These are phyloP conservation scores for Neoboletus subvelutipes DNA, from an alignment of 768 basidiomycete genomes.

Conservation along the genomic window DNA sequence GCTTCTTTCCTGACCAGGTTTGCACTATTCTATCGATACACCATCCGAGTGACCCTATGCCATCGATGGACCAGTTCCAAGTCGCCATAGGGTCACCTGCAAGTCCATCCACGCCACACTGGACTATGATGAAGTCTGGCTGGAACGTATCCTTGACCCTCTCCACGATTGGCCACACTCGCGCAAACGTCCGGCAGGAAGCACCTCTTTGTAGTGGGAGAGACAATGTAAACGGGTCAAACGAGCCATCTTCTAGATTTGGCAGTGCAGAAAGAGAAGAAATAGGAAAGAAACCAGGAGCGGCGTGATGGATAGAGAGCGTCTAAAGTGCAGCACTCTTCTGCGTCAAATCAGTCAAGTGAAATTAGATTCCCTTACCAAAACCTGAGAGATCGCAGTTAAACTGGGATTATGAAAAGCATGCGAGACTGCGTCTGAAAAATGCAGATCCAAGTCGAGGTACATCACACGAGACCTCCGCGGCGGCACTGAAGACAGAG, in stretches of 20 bases:
- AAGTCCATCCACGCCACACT: conserved; percentile 86
- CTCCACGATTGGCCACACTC: conserved; percentile 67
- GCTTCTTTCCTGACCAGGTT: conserved; percentile 57
- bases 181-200: conserved; percentile 56
- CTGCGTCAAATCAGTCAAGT: background rate
- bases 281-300: conserved; percentile 82
- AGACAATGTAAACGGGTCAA: conserved; percentile 71
- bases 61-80: conserved; percentile 68
- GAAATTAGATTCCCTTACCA: conserved; percentile 36
- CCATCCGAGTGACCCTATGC: conserved; percentile 68
- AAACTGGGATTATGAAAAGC: conserved; percentile 56
- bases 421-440: conserved; percentile 83
- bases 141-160: conserved; percentile 55
- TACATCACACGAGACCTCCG: conserved; percentile 74
- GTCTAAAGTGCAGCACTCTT: conserved; percentile 42
- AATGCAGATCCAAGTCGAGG: conserved; percentile 90
- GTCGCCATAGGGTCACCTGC: conserved; percentile 78
- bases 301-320: conserved; percentile 79
- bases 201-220: conserved; percentile 77
- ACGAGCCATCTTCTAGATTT: conserved; percentile 28
- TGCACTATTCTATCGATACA: conserved; percentile 51
- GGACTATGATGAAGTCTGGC: conserved; percentile 79
- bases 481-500: conserved; percentile 13
- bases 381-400: conserved; percentile 41
- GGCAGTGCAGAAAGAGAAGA: conserved; percentile 53